Evolutionary conservation across 2,329 filamentous ascomycete genomes (phyloP).

Genomic region (Fusarium avenaceum): DNA sequence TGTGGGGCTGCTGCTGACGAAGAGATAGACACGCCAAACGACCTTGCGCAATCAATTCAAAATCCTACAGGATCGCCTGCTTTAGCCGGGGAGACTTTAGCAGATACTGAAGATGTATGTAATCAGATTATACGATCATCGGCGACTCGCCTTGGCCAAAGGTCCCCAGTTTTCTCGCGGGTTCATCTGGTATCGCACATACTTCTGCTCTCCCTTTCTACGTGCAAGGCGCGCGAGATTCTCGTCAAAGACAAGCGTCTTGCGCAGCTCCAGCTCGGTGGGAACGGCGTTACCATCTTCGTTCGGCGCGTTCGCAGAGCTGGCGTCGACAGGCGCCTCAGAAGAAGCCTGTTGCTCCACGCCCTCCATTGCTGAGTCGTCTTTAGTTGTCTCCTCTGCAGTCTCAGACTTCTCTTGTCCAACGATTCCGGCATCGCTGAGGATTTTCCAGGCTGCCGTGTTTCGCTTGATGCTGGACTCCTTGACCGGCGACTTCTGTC

Average conservation of each 20-base stretch:
- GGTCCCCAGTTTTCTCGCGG: slow-evolving; percentile 96
- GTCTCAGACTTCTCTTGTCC: slow-evolving; percentile 51
- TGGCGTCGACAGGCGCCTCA: slow-evolving; percentile 5
- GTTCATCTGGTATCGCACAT: slow-evolving; percentile 91
- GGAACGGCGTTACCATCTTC: slow-evolving; percentile 35
- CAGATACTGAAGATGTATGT: background rate
- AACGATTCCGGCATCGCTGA: slow-evolving; percentile 60
- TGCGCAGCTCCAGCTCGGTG: slow-evolving; percentile 61
- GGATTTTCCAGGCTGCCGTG: slow-evolving; percentile 79
- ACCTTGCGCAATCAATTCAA: slow-evolving; percentile 21
- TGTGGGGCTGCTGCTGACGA: slow-evolving; percentile 43
- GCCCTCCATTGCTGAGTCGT: slow-evolving; percentile 57
- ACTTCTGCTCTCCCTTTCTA: slow-evolving; percentile 75
- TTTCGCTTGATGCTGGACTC: slow-evolving; percentile 76
- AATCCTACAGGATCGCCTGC: slow-evolving; percentile 18
- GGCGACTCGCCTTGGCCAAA: slow-evolving; percentile 70
- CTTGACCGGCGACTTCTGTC: slow-evolving; percentile 84
- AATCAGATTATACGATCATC: slow-evolving; percentile 45
- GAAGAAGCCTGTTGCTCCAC: slow-evolving; percentile 49
- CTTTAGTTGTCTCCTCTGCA: slow-evolving; percentile 30
- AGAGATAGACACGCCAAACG: slow-evolving; percentile 20
- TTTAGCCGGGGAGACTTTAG: slow-evolving; percentile 15
- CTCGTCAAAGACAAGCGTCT: slow-evolving; percentile 81
- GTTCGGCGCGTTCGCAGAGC: slow-evolving; percentile 33
- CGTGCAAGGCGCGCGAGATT: slow-evolving; percentile 77